phyloP scores from a whole-genome alignment of 352 stramenopile genomes.

The Pythium insidiosum region DNA sequence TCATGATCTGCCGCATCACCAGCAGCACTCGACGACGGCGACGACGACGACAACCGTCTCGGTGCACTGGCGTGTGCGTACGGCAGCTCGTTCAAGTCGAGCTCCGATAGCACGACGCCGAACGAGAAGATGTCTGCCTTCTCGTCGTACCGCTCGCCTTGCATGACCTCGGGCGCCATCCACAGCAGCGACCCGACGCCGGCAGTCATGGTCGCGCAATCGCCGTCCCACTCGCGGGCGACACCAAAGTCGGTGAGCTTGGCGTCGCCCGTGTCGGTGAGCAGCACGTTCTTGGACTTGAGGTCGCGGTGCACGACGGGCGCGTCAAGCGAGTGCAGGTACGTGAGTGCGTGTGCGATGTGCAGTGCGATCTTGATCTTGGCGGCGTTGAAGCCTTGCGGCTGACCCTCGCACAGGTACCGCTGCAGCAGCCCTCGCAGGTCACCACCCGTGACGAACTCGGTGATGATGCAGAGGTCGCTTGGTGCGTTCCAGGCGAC shows the following conservation, averaged over 20 bases:
- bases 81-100: slow-evolving; percentile 19
- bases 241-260: no score
- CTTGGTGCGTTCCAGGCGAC: no score
- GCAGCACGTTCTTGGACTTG: slow-evolving; percentile 54
- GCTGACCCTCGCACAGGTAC: neutral
- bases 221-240: slow-evolving; percentile 43
- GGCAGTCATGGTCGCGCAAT: slow-evolving; percentile 24
- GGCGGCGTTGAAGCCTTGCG: no score
- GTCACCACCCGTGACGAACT: no score
- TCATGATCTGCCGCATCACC: no score
- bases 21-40: no score
- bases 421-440: slow-evolving; percentile 3
- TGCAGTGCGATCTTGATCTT: no score
- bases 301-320: slow-evolving; percentile 39
- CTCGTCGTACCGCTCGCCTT: slow-evolving; percentile 28
- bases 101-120: slow-evolving; percentile 25
- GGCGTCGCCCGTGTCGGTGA: slow-evolving; percentile 16
- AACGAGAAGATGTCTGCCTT: slow-evolving; percentile 44
- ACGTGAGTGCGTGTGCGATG: no score
- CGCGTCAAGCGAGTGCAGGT: slow-evolving; percentile 37
- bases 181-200: no score
- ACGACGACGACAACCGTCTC: neutral
- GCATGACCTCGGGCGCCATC: no score
- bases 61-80: slow-evolving; percentile 4
- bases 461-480: no score